Evolutionary conservation across 768 basidiomycete species (phyloP).

Genomic region (Calocybe indica): DNA sequence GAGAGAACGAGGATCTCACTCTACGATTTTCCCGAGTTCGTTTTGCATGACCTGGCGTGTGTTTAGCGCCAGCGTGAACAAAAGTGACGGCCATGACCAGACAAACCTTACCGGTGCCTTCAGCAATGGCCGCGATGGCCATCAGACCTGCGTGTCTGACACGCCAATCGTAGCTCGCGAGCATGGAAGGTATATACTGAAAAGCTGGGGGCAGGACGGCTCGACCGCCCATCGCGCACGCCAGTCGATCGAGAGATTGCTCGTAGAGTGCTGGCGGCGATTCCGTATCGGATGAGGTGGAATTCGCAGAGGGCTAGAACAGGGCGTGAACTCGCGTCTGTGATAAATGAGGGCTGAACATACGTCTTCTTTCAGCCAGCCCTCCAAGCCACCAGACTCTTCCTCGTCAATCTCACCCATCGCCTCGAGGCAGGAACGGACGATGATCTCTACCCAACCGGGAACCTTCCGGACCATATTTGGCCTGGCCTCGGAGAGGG

Average conservation of each 20-base stretch:
- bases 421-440: conserved; percentile 74
- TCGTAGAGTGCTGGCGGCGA: conserved; percentile 74
- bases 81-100: background rate
- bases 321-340: background rate
- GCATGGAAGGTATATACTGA: conserved; percentile 75
- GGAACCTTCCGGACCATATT: conserved; percentile 60
- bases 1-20: conserved; percentile 38
- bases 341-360: conserved; percentile 18
- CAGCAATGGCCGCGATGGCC: conserved; percentile 81
- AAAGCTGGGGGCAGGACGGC: conserved; percentile 76
- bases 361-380: conserved; percentile 75
- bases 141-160: conserved; percentile 81
- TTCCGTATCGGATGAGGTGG: conserved; percentile 53
- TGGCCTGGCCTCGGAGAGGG: conserved; percentile 69
- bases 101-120: conserved; percentile 69
- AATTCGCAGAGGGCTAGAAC: conserved; percentile 54
- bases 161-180: conserved; percentile 80
- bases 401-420: conserved; percentile 70
- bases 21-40: conserved; percentile 76
- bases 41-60: conserved; percentile 62
- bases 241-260: conserved; percentile 75
- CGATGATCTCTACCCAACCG: conserved; percentile 67
- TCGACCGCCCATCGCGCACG: conserved; percentile 74
- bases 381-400: conserved; percentile 31
- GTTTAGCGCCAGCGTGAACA: conserved; percentile 1